Conservation (phyloP, 2,329 filamentous ascomycete species). For the Kalaharituber pfeilii region DNA sequence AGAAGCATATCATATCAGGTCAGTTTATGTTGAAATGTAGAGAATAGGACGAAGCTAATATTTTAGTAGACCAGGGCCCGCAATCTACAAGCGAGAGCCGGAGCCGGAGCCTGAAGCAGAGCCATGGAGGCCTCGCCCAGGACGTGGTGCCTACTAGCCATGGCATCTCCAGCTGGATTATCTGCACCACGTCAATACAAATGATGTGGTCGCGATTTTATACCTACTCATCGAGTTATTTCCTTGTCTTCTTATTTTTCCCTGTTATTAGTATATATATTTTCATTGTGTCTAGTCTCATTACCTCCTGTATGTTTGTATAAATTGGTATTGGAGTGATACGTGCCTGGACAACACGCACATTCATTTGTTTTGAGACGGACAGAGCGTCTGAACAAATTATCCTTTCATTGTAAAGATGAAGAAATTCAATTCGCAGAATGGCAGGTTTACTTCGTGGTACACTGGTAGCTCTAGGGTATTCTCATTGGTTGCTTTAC, state of each 20-base stretch:
- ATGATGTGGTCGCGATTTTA: background rate
- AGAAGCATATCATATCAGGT: no score
- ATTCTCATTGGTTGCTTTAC: no score
- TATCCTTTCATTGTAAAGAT: no score
- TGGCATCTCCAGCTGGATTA: background rate
- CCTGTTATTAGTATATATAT: background rate
- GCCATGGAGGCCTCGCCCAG: conserved; percentile 29
- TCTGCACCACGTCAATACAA: background rate
- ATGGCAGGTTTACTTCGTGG: no score
- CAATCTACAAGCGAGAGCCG: conserved; percentile 23
- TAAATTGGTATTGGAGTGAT: background rate
- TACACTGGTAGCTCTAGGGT: no score
- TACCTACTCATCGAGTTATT: background rate
- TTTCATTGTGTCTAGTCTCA: background rate
- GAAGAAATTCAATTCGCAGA: no score
- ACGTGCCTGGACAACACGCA: background rate
- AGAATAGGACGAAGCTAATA: no score
- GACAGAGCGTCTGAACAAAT: background rate
- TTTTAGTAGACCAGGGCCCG: background rate
- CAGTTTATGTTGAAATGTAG: no score
- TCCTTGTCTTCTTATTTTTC: background rate
- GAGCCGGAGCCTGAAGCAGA: conserved; percentile 29
- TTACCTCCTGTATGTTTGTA: background rate
- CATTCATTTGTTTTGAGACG: background rate
- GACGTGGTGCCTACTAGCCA: background rate